Evolutionary conservation across 768 basidiomycete species (phyloP).

Genomic region (Lentinula raphanica): DNA sequence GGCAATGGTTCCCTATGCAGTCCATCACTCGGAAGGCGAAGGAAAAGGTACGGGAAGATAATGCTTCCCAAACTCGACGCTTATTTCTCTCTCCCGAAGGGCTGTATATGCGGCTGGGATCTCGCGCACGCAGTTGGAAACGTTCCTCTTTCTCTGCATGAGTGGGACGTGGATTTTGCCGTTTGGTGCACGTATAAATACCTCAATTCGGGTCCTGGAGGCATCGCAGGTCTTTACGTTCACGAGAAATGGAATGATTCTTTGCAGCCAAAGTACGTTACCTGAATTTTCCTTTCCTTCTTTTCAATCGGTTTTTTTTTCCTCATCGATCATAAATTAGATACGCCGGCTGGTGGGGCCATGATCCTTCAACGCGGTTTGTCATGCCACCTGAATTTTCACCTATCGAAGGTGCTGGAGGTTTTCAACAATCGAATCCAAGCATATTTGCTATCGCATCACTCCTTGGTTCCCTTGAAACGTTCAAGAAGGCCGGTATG

Average conservation of each 20-base stretch:
- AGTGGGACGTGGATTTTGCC: constrained; percentile 95
- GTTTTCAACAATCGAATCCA: constrained; percentile 96
- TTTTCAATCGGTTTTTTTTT: constrained; percentile 10
- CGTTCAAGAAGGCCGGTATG: constrained; percentile 78
- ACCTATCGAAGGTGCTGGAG: constrained; percentile 86
- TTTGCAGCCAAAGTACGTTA: constrained; percentile 57
- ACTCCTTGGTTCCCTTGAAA: constrained; percentile 75
- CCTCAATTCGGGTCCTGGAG: constrained; percentile 93
- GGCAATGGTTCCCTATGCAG: constrained; percentile 89
- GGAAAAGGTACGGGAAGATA: constrained; percentile 54
- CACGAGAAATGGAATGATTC: constrained; percentile 75
- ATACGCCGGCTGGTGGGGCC: constrained; percentile 98
- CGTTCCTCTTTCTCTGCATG: constrained; percentile 81
- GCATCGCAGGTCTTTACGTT: constrained; percentile 91
- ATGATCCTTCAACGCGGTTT: constrained; percentile 83
- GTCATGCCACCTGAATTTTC: constrained; percentile 81
- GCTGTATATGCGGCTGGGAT: constrained; percentile 93
- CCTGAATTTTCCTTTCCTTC: constrained; percentile 7
- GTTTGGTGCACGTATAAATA: constrained; percentile 99
- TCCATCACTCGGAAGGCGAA: constrained; percentile 80
- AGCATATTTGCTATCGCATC: constrained; percentile 74
- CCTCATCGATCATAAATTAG: constrained; percentile 35
- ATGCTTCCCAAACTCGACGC: background rate
- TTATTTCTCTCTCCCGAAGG: constrained; percentile 40
- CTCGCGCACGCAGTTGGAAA: constrained; percentile 95